Percentiles rank a stretch among this genome's conserved stretches.
These are phyloP conservation scores for Coemansia sp. DNA, from an alignment of 192 early-diverging fungal species.

Conservation along the genomic window DNA sequence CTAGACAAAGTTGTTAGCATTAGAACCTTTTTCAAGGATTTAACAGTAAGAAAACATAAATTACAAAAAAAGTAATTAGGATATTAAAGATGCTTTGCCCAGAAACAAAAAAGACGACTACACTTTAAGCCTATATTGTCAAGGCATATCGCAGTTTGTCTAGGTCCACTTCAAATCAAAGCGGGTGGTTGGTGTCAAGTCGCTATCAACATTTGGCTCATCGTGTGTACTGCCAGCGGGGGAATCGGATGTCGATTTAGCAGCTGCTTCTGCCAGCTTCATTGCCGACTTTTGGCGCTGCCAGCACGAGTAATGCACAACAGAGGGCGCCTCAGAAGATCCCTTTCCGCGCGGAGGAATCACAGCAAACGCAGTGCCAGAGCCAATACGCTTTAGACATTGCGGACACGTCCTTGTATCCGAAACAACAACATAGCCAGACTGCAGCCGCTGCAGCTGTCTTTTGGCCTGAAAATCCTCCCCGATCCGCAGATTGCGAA, in stretches of 20 bases:
- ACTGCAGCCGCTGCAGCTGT: conserved; percentile 32
- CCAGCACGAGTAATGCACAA: conserved; percentile 57
- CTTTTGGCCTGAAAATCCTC: conserved; percentile 45
- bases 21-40: no score
- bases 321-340: conserved; percentile 12
- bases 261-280: not conserved
- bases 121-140: no score
- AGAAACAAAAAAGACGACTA: no score
- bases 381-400: conserved; percentile 57
- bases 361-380: conserved; percentile 50
- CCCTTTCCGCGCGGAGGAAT: conserved; percentile 20
- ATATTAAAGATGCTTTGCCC: no score
- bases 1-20: no score
- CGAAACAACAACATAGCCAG: conserved; percentile 32
- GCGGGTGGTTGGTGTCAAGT: not conserved
- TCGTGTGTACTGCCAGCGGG: not conserved
- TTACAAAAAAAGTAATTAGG: no score
- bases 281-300: conserved; percentile 36
- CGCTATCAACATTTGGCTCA: not conserved
- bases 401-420: conserved; percentile 50
- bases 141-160: no score
- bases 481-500: conserved; percentile 32
- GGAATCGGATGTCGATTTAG: not conserved
- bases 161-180: not conserved
- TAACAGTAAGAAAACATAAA: no score